Conservation (phyloP, 345 rosid species). For the Pseudoturritis turrita region DNA sequence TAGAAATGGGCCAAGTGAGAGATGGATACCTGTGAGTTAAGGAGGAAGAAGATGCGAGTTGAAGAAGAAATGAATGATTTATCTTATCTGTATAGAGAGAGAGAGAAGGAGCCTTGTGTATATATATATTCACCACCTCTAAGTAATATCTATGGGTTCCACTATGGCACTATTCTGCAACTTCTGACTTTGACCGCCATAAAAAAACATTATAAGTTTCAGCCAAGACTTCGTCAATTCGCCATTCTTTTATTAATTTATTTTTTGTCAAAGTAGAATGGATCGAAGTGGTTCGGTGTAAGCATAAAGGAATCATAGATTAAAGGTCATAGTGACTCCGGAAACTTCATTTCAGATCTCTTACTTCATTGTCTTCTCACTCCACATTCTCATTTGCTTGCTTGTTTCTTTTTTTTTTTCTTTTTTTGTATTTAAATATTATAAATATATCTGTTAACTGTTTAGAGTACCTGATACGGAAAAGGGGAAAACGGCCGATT, state of each 20-base stretch:
- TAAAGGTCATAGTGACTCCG: not conserved
- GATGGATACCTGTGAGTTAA: not conserved
- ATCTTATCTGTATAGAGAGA: not conserved
- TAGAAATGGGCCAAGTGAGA: not conserved
- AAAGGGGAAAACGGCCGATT: no score
- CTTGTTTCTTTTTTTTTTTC: not conserved
- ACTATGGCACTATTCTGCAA: not conserved
- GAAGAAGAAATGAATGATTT: slow-evolving; percentile 12
- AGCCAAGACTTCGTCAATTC: slow-evolving; percentile 16
- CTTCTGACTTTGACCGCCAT: slow-evolving; percentile 23
- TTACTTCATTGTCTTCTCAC: not conserved
- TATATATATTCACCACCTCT: not conserved
- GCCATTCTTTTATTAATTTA: not conserved
- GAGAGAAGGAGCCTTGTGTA: not conserved
- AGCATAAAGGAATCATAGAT: not conserved
- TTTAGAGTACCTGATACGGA: no score
- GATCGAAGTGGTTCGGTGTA: not conserved
- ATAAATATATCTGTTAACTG: no score
- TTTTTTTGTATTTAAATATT: not conserved
- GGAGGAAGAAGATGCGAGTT: not conserved
- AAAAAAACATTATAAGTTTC: not conserved
- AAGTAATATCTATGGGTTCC: not conserved
- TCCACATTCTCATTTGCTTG: not conserved
- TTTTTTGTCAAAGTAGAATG: slow-evolving; percentile 7
- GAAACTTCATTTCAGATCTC: not conserved